Base-by-base conservation (phyloP, 2,329 filamentous ascomycete species). In the Keithomyces neogunnii region DNA sequence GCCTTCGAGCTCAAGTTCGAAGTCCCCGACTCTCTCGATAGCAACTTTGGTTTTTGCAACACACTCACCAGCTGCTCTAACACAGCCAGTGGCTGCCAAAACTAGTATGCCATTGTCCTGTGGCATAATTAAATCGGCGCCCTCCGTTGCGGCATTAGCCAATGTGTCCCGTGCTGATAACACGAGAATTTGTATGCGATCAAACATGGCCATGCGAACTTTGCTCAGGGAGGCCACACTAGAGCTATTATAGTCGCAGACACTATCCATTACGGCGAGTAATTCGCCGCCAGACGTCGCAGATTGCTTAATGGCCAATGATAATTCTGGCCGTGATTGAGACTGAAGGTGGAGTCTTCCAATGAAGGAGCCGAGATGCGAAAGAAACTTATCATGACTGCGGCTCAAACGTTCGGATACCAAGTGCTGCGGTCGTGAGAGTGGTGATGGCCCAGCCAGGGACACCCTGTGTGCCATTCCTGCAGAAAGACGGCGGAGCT, bases 331-430 rank as follows among this genome's bases (percentile, higher is more conserved):
- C 7, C 89, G 86, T 6, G 90, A 93, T 55, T 93, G 86, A n/a
- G 91, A 93, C 65, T 96, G 90, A 54, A 96, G 76, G 67, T 96
- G 89, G 51, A 96, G 78, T 38, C 82, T 77, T 13, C 93, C 93
- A 64, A 97, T 92, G 66, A 97, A 96, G 4, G 89, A 95, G 48
- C 89, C 92, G 48, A 99, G 81, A 63, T 91, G 87, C 5, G 91
- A 93, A 49, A 99, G 73, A 62, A 97, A 96, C 6, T 81, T 82
- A 69, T 97, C 91, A 70, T 96, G 90, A 48, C 84, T 87, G 47
- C 80, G 75, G 61, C 83, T 86, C 47, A 97, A 78, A 59, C 85
- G 85, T 66, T 91, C 87, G 2, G 91, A 96, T 35, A 93, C 88
- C 53, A 96, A 76, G 60, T 88, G 86, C 54, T 84, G 80, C 55